Evolutionary conservation across 1,284 basidiomycete species (phyloP), one percentile per base, ranked within the genome.

Genomic region (Papiliotrema terrestris): DNA sequence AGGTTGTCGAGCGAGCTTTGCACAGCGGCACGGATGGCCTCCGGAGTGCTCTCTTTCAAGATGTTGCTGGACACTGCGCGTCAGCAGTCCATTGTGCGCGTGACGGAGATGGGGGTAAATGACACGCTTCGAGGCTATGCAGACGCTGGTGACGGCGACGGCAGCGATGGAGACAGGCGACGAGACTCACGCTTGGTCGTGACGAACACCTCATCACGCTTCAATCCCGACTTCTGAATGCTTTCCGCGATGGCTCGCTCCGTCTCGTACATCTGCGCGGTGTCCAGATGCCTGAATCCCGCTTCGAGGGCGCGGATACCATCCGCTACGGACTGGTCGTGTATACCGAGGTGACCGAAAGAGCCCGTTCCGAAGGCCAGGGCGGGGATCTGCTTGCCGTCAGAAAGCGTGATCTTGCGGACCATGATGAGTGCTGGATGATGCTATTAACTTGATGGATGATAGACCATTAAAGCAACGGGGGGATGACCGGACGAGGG

Each of bases 161-260:
- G n/a, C n/a, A n/a, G n/a, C n/a, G n/a, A n/a, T n/a, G n/a, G n/a
- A n/a, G n/a, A n/a, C n/a, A n/a, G n/a, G n/a, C n/a, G 19, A 49
- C 36, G 49, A 43, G 22, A 53, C 68, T 47, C 51, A 68, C 68
- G 43, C 63, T 85, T 85, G 39, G 82, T 84, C 22, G 80, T 81
- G 49, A 82, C 69, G 68, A 77, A 81, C 46, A 81, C 66, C 19
- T 80, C 73, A 49, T 76, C 69, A 38, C 77, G 68, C 56, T 74
- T 67, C 36, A 79, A 60, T 1, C 78, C 78, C 9, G 69, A 66
- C 37, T 77, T 71, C 54, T 71, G 69, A 56, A 82, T 68, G 0
- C 75, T 76, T 8, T 61, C 66, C 1, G 73, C 77, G 8, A 78
- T 73, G 54, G 79, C 76, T 25, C 63, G 66, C 54, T 79, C 76